A percentile compares a stretch with the other conserved stretches of the same genome.
Evolutionary conservation across 345 rosid genomes (phyloP).

Genomic region (Syzygium jambos): DNA sequence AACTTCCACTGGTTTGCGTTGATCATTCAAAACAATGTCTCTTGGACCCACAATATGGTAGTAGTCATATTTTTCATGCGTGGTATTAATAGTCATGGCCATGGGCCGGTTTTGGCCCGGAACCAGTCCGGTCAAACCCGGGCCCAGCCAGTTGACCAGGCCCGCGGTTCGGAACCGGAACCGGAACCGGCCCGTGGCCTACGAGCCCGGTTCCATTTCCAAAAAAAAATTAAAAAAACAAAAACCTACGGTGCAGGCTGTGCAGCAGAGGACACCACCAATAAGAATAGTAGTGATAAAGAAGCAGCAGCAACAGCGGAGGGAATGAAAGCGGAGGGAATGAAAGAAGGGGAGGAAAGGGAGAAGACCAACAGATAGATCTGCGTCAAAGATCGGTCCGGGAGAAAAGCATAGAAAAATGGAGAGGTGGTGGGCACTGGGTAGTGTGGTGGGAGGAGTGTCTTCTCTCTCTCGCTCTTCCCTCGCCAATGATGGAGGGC

Average conservation of each 20-base stretch:
- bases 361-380: neutral
- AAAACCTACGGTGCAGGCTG: too few species aligned
- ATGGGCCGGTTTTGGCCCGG: too few species aligned
- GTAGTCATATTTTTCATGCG: neutral
- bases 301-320: neutral
- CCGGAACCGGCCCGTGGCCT: too few species aligned
- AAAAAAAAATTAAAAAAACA: too few species aligned
- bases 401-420: neutral
- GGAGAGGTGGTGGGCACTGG: neutral
- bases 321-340: too few species aligned
- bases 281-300: rapidly evolving
- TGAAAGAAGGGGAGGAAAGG: neutral
- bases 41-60: neutral
- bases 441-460: neutral
- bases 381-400: neutral
- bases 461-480: neutral
- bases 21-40: neutral
- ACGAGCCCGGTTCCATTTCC: too few species aligned
- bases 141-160: too few species aligned
- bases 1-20: neutral
- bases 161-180: too few species aligned
- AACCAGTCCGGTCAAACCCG: too few species aligned
- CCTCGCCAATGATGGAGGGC: neutral
- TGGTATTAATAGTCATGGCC: neutral
- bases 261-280: neutral